Evolutionary conservation across 2,329 filamentous ascomycete genomes (phyloP), one percentile per base, ranked within the genome.

Genomic region (Epichloe coenophiala): DNA sequence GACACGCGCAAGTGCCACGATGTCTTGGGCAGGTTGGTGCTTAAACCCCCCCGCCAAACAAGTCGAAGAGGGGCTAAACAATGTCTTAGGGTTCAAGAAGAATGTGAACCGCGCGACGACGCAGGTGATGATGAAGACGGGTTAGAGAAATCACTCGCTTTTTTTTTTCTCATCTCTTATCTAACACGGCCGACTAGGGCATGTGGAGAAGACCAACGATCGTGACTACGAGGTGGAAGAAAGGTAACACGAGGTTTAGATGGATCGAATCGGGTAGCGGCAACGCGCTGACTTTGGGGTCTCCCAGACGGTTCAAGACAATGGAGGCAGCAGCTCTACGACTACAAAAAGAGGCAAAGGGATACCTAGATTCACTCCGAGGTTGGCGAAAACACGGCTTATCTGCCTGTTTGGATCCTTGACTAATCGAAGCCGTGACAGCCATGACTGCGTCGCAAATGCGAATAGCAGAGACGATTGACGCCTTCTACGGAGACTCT

Each of bases 51-150:
- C 17, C 17, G 58, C 59, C 57, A 57, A 13, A n/a, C 56, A 6
- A 17, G 40, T 47, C 43, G 55, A 59, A 48, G 54, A 56, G 56
- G 56, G 53, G 57, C 59, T 59, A 58, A 63, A 63, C 41, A n/a
- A 61, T 67, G 59, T 67, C 55, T 45, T 57, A 72, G 70, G 70
- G 57, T 72, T 72, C 62, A 72, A 93, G 75, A 95, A 95, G 70
- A 94, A 94, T 82, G 90, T 97, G 75, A 91, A 93, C 76, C 88
- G 93, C 74, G 91, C 91, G 62, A 96, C 91, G 70, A 98, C 94
- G 72, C 90, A 96, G 83, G 91, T 97, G 56, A 96, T 98, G 88
- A 97, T 98, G 91, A 98, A 98, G 79, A 95, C 90, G 52, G 88
- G 84, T 86, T 68, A 57, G 75, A 62, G 5, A 11, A 37, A 37